Percentiles rank a stretch among this genome's conserved stretches.
phyloP scores from a whole-genome alignment of 805 yeast genomes.

The Candida xiaguanensis region DNA sequence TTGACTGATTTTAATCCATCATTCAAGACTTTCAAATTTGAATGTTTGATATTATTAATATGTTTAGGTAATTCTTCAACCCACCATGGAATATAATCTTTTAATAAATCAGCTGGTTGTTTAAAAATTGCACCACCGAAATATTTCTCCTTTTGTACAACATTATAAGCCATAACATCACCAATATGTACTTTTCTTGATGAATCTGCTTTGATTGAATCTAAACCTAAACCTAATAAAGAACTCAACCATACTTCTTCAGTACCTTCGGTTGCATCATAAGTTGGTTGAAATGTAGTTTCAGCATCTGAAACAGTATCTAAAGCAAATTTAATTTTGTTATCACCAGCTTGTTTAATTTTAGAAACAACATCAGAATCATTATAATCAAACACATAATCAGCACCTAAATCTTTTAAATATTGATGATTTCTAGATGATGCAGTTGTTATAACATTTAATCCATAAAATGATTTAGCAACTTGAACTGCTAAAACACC shows the following conservation, averaged over 20 bases:
- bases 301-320: constrained; percentile 20
- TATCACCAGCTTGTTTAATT: constrained; percentile 16
- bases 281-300: constrained; percentile 21
- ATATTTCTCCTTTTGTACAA: constrained; percentile 11
- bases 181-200: constrained; percentile 12
- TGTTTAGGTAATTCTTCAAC: constrained; percentile 15
- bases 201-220: constrained; percentile 9
- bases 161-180: constrained; percentile 15
- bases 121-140: constrained; percentile 8
- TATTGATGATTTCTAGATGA: constrained; percentile 21
- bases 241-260: constrained; percentile 17
- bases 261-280: constrained; percentile 26
- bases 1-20: constrained; percentile 27
- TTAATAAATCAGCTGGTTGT: constrained; percentile 11
- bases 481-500: constrained; percentile 31
- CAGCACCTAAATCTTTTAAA: constrained; percentile 27
- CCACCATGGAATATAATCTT: constrained; percentile 21
- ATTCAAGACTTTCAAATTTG: constrained; percentile 21
- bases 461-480: constrained; percentile 26
- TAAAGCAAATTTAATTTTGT: constrained; percentile 23
- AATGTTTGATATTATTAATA: constrained; percentile 15
- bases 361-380: constrained; percentile 20
- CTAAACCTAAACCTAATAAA: constrained; percentile 14
- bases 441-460: constrained; percentile 28
- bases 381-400: constrained; percentile 24